Evolutionary conservation across 192 early-diverging fungal species (phyloP).

Genomic region (Haplosporangium gracile): DNA sequence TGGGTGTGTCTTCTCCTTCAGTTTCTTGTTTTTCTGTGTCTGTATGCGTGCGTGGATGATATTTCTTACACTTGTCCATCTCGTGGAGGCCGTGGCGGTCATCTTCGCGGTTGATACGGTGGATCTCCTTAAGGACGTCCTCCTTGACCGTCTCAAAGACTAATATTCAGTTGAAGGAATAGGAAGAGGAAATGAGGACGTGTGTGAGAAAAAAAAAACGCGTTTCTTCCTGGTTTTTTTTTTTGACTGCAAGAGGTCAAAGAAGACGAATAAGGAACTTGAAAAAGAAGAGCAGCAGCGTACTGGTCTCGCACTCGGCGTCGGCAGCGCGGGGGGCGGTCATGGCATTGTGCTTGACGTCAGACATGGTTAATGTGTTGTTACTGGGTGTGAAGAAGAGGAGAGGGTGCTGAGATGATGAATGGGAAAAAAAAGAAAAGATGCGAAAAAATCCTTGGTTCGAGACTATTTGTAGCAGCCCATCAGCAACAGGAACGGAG

Average conservation of each 20-base stretch:
- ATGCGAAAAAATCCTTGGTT: neutral
- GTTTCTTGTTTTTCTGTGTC: neutral
- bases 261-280: neutral
- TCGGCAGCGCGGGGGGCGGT: conserved; percentile 53
- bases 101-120: conserved; percentile 41
- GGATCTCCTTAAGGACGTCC: conserved; percentile 59
- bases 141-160: conserved; percentile 59
- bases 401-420: neutral
- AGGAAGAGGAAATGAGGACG: neutral
- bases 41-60: neutral
- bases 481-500: neutral
- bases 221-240: neutral
- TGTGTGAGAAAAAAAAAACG: conserved; percentile 15
- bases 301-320: conserved; percentile 53
- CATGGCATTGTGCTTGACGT: conserved; percentile 61
- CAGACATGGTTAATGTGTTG: conserved; percentile 56
- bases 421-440: neutral
- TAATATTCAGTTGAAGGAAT: conserved; percentile 25
- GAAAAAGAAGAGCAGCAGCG: neutral
- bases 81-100: conserved; percentile 60
- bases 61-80: conserved; percentile 59
- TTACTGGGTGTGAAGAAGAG: neutral
- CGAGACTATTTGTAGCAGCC: neutral
- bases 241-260: neutral
- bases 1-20: neutral